Base-by-base conservation (phyloP, 306 rosid genomes). In the Echinosophora koreensis region DNA sequence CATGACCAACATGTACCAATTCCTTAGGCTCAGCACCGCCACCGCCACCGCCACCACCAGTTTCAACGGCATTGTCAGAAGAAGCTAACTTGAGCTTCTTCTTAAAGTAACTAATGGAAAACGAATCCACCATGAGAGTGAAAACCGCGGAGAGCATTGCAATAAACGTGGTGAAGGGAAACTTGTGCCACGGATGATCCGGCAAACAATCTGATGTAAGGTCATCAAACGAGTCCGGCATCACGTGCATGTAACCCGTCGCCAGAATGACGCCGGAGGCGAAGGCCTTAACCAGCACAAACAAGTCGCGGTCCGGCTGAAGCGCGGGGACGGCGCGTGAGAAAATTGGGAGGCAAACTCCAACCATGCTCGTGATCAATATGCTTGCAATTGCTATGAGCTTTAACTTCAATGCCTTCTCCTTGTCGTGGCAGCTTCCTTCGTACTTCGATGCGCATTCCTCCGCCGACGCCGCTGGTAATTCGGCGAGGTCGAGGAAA, bases 241-340 rank as follows among this genome's bases (percentile, higher is more conserved):
- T 15, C 3, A 92, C 96, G 34, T 92, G 97, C 96, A 89, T 87
- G 85, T 84, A 92, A 1, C 96, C 96, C 0, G 87, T 89, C 5
- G 89, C 94, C 0, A 93, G 90, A 4, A 93, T 93, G 34, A 93
- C 97, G 0, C 92, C 91, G 0, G 94, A 87, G 0, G 94, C 81
- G 11, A 93, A 90, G 0, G 94, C 92, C 38, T 90, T 93, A 0
- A 90, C 84, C 4, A 90, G 0, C 1, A 57, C 60, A 42, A 93
- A 90, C 1, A 84, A 5, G 37, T 89, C 50, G 5, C 79, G 50
- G 42, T 85, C 90, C 0, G 92, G 97, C 0, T 46, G 54, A 0
- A 92, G 69, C 0, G 89, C 88, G 0, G 89, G 82, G 3, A 92
- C 44, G 3, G 66, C 32, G 1, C 82, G 80, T 0, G 93, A 74